Conservation (phyloP, 2,329 filamentous ascomycete genomes). For the Capronia coronata region DNA sequence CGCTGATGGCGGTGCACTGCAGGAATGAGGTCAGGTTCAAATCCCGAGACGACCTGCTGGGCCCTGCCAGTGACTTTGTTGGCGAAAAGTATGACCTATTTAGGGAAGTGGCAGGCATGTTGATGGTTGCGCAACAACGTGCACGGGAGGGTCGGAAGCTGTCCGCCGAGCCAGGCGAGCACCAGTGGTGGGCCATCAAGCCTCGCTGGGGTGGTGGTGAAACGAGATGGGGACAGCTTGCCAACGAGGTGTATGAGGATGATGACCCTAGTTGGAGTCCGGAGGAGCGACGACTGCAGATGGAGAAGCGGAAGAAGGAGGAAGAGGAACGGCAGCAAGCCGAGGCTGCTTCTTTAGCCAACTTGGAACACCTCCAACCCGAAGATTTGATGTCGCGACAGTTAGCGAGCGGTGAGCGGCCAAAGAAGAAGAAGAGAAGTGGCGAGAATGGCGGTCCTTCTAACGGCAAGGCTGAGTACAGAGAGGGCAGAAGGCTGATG, state of each 20-base stretch:
- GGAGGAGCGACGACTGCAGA: conserved; percentile 31
- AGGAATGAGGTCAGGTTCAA: conserved; percentile 51
- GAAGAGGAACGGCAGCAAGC: conserved; percentile 20
- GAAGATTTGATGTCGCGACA: conserved; percentile 23
- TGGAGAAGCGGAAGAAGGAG: conserved; percentile 20
- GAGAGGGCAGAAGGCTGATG: conserved; percentile 24
- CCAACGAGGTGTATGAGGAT: conserved; percentile 25
- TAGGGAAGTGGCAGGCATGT: conserved; percentile 52
- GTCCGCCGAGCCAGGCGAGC: conserved; percentile 44
- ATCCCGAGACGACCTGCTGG: conserved; percentile 16
- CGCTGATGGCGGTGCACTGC: conserved; percentile 51
- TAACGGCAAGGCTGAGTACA: conserved; percentile 21
- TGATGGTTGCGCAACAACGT: conserved; percentile 55
- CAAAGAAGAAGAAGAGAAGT: conserved; percentile 30
- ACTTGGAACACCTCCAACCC: conserved; percentile 20
- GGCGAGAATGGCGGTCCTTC: conserved; percentile 2
- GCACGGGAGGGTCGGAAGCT: conserved; percentile 50
- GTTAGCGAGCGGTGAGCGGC: conserved; percentile 24
- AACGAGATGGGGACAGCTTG: conserved; percentile 33
- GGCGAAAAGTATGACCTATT: conserved; percentile 48
- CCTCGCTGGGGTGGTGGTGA: conserved; percentile 52
- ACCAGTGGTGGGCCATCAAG: conserved; percentile 55
- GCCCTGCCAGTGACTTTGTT: conserved; percentile 21
- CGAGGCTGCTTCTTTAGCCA: conserved; percentile 9
- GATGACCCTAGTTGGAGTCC: conserved; percentile 31